phyloP scores from a whole-genome alignment of 2,329 filamentous ascomycete species.

The Thelonectria discophora region DNA sequence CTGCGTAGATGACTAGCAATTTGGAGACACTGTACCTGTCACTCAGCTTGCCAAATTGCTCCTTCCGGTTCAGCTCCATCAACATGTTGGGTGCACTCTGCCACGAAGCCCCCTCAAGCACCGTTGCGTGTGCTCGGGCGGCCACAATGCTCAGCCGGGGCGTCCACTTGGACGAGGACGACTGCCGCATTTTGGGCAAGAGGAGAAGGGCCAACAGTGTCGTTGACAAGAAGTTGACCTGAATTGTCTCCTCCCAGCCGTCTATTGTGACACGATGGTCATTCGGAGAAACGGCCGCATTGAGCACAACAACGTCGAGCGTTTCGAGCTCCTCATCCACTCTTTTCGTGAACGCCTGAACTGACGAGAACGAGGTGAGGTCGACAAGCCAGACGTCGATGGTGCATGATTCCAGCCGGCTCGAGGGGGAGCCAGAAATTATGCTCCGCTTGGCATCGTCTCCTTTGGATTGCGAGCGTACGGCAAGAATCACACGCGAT shows the following conservation, averaged over 20 bases:
- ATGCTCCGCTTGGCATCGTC: slow-evolving; percentile 14
- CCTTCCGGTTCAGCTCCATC: slow-evolving; percentile 6
- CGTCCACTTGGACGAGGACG: slow-evolving; percentile 14
- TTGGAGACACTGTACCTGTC: slow-evolving; percentile 3
- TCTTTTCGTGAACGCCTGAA: slow-evolving; percentile 8
- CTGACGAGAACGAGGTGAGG: slow-evolving; percentile 13
- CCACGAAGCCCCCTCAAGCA: slow-evolving; percentile 10
- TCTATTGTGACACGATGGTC: slow-evolving; percentile 40
- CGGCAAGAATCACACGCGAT: not conserved
- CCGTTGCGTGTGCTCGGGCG: slow-evolving; percentile 7
- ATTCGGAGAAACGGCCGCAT: slow-evolving; percentile 39
- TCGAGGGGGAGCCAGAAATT: not conserved
- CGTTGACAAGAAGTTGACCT: slow-evolving; percentile 67
- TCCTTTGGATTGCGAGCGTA: not conserved
- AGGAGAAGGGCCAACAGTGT: slow-evolving; percentile 62
- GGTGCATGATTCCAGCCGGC: not conserved
- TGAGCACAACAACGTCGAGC: slow-evolving; percentile 42
- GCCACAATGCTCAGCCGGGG: slow-evolving; percentile 21
- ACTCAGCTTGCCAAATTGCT: slow-evolving; percentile 1
- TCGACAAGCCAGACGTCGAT: slow-evolving; percentile 16
- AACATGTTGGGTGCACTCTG: slow-evolving; percentile 5
- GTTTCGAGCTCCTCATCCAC: slow-evolving; percentile 5
- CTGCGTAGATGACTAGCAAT: not conserved
- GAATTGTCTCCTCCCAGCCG: slow-evolving; percentile 62
- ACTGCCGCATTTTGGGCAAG: slow-evolving; percentile 21